phyloP scores from a whole-genome alignment of 768 basidiomycete genomes.

The Suillus tomentosus region DNA sequence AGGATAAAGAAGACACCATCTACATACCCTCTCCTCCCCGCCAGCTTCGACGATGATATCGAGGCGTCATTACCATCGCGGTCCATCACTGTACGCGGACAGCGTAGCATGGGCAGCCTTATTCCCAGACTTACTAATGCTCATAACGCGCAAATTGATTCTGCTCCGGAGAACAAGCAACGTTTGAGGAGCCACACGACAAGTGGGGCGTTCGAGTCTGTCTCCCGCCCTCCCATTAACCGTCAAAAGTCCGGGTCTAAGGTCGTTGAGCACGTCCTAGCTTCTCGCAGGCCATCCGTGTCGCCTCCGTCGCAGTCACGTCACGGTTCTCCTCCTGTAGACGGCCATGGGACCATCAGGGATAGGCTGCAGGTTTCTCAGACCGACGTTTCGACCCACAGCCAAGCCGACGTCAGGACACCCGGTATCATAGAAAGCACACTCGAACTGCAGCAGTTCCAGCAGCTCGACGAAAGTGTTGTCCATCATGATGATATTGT shows the following conservation, averaged over 20 bases:
- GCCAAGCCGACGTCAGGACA: slow-evolving; percentile 32
- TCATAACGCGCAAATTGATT: neutral
- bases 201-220: slow-evolving; percentile 9
- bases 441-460: slow-evolving; percentile 38
- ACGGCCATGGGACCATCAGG: neutral
- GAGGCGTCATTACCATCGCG: neutral
- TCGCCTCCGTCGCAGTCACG: neutral
- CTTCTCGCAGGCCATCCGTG: slow-evolving; percentile 4
- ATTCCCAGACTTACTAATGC: neutral
- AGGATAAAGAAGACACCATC: slow-evolving; percentile 37
- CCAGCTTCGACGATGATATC: neutral
- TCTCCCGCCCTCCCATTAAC: neutral
- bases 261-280: slow-evolving; percentile 16
- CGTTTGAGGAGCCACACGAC: slow-evolving; percentile 9
- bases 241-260: slow-evolving; percentile 12
- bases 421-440: slow-evolving; percentile 48
- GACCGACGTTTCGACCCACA: slow-evolving; percentile 40
- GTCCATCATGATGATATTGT: slow-evolving; percentile 73
- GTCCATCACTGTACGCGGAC: slow-evolving; percentile 4
- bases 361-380: slow-evolving; percentile 41
- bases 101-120: neutral
- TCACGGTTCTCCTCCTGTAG: slow-evolving; percentile 1
- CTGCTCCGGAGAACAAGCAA: neutral
- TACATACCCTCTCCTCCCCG: neutral
- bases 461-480: slow-evolving; percentile 17